Evolutionary conservation across 768 basidiomycete genomes (phyloP).

Genomic region (Boletus subcaerulescens): DNA sequence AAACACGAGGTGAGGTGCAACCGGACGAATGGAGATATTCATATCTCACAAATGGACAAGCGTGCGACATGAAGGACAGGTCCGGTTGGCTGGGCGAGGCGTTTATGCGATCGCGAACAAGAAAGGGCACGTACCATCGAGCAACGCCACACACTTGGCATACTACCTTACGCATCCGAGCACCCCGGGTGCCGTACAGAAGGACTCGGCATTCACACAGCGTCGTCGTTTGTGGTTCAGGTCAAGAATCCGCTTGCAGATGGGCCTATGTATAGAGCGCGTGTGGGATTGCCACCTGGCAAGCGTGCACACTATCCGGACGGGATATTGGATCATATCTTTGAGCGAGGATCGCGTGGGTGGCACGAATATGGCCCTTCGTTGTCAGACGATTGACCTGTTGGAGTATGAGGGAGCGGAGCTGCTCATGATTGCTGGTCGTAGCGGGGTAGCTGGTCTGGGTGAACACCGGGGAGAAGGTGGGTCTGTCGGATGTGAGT

Average conservation of each 20-base stretch:
- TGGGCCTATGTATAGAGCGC: conserved; percentile 28
- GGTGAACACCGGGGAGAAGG: conserved; percentile 8
- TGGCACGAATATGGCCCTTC: conserved; percentile 43
- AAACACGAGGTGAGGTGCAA: conserved; percentile 46
- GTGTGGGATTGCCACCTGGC: conserved; percentile 10
- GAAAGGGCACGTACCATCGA: conserved; percentile 41
- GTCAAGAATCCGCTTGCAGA: conserved; percentile 53
- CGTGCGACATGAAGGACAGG: conserved; percentile 48
- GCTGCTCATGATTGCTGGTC: conserved; percentile 50
- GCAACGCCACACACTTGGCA: conserved; percentile 52
- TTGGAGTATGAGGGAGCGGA: conserved; percentile 35
- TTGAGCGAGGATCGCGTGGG: conserved; percentile 45
- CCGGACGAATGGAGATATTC: neutral
- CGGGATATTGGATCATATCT: conserved; percentile 41
- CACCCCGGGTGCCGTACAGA: conserved; percentile 49
- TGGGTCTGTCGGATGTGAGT: neutral
- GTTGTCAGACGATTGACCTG: no score
- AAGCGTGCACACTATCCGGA: conserved; percentile 46
- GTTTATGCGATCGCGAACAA: conserved; percentile 59
- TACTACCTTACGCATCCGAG: conserved; percentile 56
- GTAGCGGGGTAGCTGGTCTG: conserved; percentile 34
- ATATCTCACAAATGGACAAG: conserved; percentile 30
- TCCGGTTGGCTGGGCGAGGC: conserved; percentile 54
- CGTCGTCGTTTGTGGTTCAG: conserved; percentile 45
- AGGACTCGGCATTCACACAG: conserved; percentile 50